Percentiles rank a stretch among this genome's conserved stretches.
These are phyloP conservation scores for Coemansia sp. DNA, from an alignment of 192 early-diverging fungal genomes.

Conservation along the genomic window DNA sequence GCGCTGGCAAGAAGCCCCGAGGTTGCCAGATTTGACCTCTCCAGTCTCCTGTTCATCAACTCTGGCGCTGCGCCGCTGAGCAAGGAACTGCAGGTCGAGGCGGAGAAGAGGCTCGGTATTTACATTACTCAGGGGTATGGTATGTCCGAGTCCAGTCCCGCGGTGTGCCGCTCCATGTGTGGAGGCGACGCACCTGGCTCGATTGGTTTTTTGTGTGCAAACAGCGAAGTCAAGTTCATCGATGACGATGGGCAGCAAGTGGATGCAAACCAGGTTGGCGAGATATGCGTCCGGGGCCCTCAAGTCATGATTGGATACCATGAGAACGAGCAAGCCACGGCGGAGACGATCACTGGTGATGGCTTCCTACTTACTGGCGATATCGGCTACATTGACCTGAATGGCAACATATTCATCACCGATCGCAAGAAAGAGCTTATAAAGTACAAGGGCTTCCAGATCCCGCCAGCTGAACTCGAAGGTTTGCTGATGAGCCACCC, in stretches of 20 bases:
- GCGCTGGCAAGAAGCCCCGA: constrained; percentile 72
- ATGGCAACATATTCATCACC: constrained; percentile 61
- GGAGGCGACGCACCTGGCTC: constrained; percentile 51
- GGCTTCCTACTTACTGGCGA: constrained; percentile 86
- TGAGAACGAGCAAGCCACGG: constrained; percentile 75
- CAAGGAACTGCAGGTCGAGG: constrained; percentile 60
- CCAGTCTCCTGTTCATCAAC: constrained; percentile 58
- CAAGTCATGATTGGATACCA: constrained; percentile 88
- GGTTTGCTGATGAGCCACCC: constrained; percentile 69
- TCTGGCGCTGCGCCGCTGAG: constrained; percentile 81
- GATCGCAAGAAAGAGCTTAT: constrained; percentile 90
- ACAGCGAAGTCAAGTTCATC: constrained; percentile 69
- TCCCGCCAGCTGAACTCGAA: constrained; percentile 90
- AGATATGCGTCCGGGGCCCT: constrained; percentile 81
- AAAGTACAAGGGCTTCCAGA: constrained; percentile 87
- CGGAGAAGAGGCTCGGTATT: constrained; percentile 45
- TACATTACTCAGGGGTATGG: constrained; percentile 62
- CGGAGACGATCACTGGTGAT: constrained; percentile 64
- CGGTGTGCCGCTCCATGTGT: constrained; percentile 27
- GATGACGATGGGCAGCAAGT: constrained; percentile 68
- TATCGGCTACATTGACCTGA: constrained; percentile 65
- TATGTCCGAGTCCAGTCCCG: constrained; percentile 60
- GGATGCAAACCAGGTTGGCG: constrained; percentile 64
- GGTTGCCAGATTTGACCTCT: constrained; percentile 71
- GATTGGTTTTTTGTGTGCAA: constrained; percentile 69